Base-by-base conservation (phyloP, 2,329 filamentous ascomycete genomes). In the Talaromyces sp. region DNA sequence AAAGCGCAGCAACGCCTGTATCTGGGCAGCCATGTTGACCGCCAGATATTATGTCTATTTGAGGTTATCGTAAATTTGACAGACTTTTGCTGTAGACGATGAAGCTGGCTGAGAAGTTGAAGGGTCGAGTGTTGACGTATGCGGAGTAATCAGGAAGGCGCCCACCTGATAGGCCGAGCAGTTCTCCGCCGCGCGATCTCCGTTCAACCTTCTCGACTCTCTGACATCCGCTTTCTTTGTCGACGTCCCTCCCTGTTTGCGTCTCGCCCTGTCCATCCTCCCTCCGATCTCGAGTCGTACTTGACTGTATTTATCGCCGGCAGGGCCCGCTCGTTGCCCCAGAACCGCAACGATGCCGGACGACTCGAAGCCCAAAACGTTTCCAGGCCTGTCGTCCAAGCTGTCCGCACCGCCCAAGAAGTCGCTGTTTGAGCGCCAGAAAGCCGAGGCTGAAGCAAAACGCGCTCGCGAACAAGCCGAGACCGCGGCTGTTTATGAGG, bases 371-470 rank as follows among this genome's bases (percentile, higher is more conserved):
- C 58, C 66, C 6, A 77, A 75, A 59, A 66, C 62, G 1, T 93
- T 93, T 69, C 88, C 90, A 14, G 85, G 91, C 68, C 82, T 90
- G 62, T 85, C 88, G 60, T 84, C 87, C 56, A 96, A 96, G 75
- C 86, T 95, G 56, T 85, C 89, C 59, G 90, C 90, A 55, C 86
- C 90, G 0, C 83, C 87, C 63, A 95, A 93, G 76, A 90, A 95
- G 71, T 96, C 91, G 21, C 83, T 89, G 27, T 96, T 96, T 73
- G 93, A 96, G 77, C 88, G 88, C 68, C 90, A 96, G 73, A 91
- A 90, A 74, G 90, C 90, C 62, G 91, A 96, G 73, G 90, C 90
- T 60, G 91, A 96, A 79, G 91, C 91, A 26, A 96, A 96, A 78
- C 87, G 90, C 62, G 83, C 85, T 67, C 85, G 91, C 66, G 93